Base-by-base conservation (phyloP, 2,329 filamentous ascomycete genomes). In the Exophiala oligosperma region DNA sequence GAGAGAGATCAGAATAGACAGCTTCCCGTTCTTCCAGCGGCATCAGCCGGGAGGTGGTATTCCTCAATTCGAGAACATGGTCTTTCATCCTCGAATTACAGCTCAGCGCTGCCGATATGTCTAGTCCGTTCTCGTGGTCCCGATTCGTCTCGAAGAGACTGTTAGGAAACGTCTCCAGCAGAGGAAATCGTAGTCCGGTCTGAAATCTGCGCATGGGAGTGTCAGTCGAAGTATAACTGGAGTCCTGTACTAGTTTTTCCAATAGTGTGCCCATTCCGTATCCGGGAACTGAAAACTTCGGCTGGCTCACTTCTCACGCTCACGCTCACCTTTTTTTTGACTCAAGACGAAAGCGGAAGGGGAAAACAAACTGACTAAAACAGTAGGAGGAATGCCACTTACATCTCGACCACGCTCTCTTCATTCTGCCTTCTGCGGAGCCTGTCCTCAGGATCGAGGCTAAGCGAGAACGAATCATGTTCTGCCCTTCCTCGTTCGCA, bases 141-240 rank as follows among this genome's bases (percentile, higher is more conserved):
- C 68, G 59, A 57, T 79, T 67, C 24, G 51, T 71, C 52, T 79
- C 74, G 17, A 79, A 71, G 72, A 92, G 91, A 54, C 97, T 88
- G 29, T 78, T 66, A 0, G 94, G 94, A 70, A 90, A 97, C 71
- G 91, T 96, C 69, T 94, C 87, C 35, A 96, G 81, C 28, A 92
- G 70, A 1, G 93, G 92, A 68, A 92, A 94, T 14, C 54, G 54
- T 21, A 66, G 58, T 6, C 52, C 53, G 23, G 62, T 61, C 40
- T 56, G 57, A 56, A 60, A 67, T 38, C 56, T 63, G 56, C 48
- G 55, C 60, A 32, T 8, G 50, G 24, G 17, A 17, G 40, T 56
- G 26, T 24, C 26, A 48, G 28, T 17, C 6, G 11, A 32, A 8
- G 4, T n/a, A 48, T 26, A 26, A 48, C 32, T 48, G 28, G 24